phyloP scores from a whole-genome alignment of 108 stramenopile species.

The Cyclotella baltica region DNA sequence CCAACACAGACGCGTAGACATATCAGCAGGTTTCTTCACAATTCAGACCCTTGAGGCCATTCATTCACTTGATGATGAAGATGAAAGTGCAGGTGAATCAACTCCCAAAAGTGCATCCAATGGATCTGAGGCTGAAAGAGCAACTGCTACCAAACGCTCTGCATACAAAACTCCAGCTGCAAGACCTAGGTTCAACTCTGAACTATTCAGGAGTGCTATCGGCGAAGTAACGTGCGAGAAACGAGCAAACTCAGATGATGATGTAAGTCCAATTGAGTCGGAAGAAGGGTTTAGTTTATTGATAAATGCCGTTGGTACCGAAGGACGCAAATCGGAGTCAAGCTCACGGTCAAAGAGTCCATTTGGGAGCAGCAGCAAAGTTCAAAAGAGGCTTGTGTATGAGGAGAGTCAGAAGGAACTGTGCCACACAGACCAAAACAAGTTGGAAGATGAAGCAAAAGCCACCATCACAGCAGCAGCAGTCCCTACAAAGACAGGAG shows the following conservation, averaged over 20 bases:
- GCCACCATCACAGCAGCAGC: no score
- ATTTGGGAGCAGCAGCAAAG: neutral
- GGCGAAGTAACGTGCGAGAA: slow-evolving; percentile 43
- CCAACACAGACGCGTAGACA: slow-evolving; percentile 28
- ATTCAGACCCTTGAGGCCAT: slow-evolving; percentile 34
- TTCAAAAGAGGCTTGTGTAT: neutral
- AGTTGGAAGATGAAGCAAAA: no score
- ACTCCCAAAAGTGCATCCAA: neutral
- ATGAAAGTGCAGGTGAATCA: neutral
- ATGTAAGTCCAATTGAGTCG: slow-evolving; percentile 37
- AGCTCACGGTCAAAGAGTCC: slow-evolving; percentile 10
- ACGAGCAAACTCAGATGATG: slow-evolving; percentile 21
- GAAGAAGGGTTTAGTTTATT: slow-evolving; percentile 23
- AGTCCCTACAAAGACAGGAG: neutral
- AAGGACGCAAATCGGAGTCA: slow-evolving; percentile 4
- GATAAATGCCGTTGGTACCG: slow-evolving; percentile 2
- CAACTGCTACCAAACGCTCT: neutral
- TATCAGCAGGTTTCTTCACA: slow-evolving; percentile 43
- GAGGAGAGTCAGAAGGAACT: neutral
- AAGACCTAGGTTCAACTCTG: slow-evolving; percentile 22
- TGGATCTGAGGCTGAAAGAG: neutral
- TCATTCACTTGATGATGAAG: slow-evolving; percentile 14
- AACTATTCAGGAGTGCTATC: slow-evolving; percentile 27
- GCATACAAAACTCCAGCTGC: slow-evolving; percentile 27
- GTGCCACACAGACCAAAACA: no score